Evolutionary conservation across 345 rosid species (phyloP).

Genomic region (Schrenkiella parvula): DNA sequence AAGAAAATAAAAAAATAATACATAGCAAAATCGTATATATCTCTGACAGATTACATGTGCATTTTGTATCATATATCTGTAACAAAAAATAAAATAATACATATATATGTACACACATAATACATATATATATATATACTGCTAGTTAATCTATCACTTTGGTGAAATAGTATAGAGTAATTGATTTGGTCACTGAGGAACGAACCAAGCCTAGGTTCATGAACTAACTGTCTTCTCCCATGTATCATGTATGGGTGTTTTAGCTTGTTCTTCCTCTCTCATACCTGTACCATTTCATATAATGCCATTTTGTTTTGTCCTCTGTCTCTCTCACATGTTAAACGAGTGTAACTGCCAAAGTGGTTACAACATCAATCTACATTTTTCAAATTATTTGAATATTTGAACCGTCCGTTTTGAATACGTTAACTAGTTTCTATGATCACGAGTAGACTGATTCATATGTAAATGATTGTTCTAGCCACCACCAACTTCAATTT

Average conservation of each 20-base stretch:
- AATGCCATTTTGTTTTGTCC: background rate
- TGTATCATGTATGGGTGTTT: background rate
- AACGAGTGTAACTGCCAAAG: background rate
- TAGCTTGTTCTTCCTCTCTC: background rate
- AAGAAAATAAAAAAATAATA: background rate
- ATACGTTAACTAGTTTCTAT: background rate
- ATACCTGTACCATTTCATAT: background rate
- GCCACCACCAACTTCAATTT: conserved; percentile 1
- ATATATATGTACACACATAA: no score
- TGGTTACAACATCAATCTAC: background rate
- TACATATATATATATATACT: no score
- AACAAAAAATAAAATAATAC: background rate
- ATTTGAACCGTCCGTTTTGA: background rate
- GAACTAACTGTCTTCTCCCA: background rate
- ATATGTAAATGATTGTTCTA: background rate
- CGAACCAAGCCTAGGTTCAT: no score
- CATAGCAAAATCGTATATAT: background rate
- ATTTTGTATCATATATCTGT: background rate
- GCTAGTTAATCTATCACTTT: no score
- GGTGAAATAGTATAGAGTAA: no score
- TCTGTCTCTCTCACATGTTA: background rate
- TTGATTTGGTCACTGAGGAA: no score
- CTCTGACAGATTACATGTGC: background rate
- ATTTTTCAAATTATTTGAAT: background rate
- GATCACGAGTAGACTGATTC: background rate